Evolutionary conservation across 2,329 filamentous ascomycete genomes (phyloP).

Genomic region (Hypoxylon sp.): DNA sequence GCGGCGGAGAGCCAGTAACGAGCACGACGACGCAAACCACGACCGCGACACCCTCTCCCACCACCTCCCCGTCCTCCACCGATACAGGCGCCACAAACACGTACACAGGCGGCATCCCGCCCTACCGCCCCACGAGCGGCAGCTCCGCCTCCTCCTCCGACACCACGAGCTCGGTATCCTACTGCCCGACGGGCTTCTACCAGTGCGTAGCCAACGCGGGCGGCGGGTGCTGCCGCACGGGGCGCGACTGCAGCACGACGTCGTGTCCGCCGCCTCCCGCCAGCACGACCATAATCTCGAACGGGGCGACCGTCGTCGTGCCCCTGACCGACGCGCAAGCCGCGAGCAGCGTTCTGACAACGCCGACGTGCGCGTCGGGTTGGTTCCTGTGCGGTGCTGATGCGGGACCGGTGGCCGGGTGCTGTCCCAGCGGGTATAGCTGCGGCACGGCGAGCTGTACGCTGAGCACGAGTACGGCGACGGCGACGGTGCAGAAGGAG

Average conservation of each 20-base stretch:
- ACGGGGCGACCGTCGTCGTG: constrained; percentile 80
- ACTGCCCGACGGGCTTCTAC: constrained; percentile 93
- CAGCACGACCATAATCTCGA: constrained; percentile 74
- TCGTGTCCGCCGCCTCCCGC: constrained; percentile 77
- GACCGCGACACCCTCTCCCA: constrained; percentile 47
- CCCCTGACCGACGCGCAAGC: constrained; percentile 65
- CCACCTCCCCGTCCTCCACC: constrained; percentile 47
- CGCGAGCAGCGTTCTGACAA: constrained; percentile 54
- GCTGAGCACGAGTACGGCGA: constrained; percentile 65
- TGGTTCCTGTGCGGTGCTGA: constrained; percentile 80
- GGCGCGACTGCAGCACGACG: constrained; percentile 84
- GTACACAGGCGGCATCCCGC: constrained; percentile 56
- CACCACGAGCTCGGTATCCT: constrained; percentile 52
- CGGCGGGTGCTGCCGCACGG: constrained; percentile 88
- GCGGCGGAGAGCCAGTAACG: constrained; percentile 49
- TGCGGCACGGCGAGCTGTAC: constrained; percentile 83
- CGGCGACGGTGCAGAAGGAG: constrained; percentile 70
- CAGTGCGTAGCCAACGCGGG: constrained; percentile 88
- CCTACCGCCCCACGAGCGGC: constrained; percentile 56
- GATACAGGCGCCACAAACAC: constrained; percentile 53
- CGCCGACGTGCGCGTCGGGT: constrained; percentile 76
- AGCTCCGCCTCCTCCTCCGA: constrained; percentile 53
- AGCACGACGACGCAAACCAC: constrained; percentile 56
- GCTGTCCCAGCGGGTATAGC: constrained; percentile 83
- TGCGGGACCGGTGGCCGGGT: constrained; percentile 78